Conservation (phyloP, 2,329 filamentous ascomycete species). For the Emmonsiellopsis sp. region DNA sequence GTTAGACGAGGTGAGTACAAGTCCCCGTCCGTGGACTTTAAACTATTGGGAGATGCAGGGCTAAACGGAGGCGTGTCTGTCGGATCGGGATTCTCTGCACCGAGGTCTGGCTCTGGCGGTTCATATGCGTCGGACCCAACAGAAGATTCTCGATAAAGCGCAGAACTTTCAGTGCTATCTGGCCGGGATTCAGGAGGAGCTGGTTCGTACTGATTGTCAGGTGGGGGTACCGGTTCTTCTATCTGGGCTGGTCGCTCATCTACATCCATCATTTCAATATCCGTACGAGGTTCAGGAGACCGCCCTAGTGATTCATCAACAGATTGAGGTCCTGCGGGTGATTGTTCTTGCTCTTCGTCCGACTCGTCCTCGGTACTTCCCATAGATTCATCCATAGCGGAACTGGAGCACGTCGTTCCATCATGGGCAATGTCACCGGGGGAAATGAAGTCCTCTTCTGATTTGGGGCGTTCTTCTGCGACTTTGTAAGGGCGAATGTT, state of each 20-base stretch:
- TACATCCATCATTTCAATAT: neutral
- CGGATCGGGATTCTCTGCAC: conserved; percentile 18
- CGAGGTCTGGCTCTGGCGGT: conserved; percentile 37
- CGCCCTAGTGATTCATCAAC: too few relatives aligned
- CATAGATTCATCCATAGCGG: conserved; percentile 31
- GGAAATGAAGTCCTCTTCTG: conserved; percentile 8
- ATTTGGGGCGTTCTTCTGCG: conserved; percentile 7
- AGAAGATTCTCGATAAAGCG: conserved; percentile 20
- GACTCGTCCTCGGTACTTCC: conserved; percentile 12
- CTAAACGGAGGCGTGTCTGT: conserved; percentile 34
- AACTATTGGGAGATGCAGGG: conserved; percentile 26
- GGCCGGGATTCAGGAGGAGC: conserved; percentile 2
- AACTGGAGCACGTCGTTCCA: conserved; percentile 19
- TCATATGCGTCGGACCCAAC: conserved; percentile 46
- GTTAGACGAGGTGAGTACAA: conserved; percentile 14
- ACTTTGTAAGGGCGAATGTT: conserved; percentile 7
- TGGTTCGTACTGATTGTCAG: conserved; percentile 6
- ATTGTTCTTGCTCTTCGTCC: neutral
- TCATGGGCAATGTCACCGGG: conserved; percentile 8
- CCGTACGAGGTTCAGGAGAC: neutral
- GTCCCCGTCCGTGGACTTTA: conserved; percentile 17
- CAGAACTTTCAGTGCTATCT: neutral
- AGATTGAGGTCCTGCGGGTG: neutral
- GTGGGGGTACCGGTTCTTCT: neutral
- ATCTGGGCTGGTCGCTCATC: neutral